These are phyloP conservation scores for Avena atlantica DNA, from an alignment of 176 grass and related monocot species.

Conservation along the genomic window DNA sequence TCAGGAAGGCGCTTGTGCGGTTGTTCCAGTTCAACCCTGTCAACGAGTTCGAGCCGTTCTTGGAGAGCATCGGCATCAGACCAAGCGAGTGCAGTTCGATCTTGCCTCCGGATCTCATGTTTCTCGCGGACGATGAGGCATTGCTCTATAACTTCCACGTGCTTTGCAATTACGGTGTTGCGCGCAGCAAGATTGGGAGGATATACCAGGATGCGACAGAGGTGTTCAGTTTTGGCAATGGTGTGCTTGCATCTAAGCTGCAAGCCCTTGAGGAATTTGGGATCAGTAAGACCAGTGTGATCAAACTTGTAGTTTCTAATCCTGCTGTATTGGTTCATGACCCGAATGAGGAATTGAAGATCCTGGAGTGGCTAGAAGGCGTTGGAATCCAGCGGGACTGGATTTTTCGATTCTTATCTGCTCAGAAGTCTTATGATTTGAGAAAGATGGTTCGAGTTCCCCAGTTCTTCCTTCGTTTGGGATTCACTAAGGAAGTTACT, in stretches of 20 bases:
- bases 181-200: constrained; percentile 58
- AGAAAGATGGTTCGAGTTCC: constrained; percentile 54
- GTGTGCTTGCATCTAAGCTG: constrained; percentile 56
- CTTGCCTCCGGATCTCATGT: constrained; percentile 67
- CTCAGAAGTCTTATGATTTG: constrained; percentile 60
- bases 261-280: constrained; percentile 59
- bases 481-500: constrained; percentile 54
- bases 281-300: constrained; percentile 64
- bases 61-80: constrained; percentile 69
- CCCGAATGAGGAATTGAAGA: constrained; percentile 47
- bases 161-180: constrained; percentile 68
- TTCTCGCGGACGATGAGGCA: constrained; percentile 54
- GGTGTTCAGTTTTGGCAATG: constrained; percentile 48
- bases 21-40: constrained; percentile 63
- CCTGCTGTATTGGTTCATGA: constrained; percentile 49
- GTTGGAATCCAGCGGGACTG: constrained; percentile 57
- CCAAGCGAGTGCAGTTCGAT: constrained; percentile 40
- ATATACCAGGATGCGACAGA: constrained; percentile 53
- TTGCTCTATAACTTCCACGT: constrained; percentile 51
- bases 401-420: constrained; percentile 50
- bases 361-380: constrained; percentile 56
- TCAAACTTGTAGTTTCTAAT: constrained; percentile 56
- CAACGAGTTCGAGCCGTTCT: constrained; percentile 77
- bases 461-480: constrained; percentile 55
- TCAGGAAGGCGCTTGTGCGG: constrained; percentile 37